Percentiles rank a stretch among this genome's conserved stretches.
Conservation (phyloP, 2,329 filamentous ascomycete species). For the Diaporthe sp. region DNA sequence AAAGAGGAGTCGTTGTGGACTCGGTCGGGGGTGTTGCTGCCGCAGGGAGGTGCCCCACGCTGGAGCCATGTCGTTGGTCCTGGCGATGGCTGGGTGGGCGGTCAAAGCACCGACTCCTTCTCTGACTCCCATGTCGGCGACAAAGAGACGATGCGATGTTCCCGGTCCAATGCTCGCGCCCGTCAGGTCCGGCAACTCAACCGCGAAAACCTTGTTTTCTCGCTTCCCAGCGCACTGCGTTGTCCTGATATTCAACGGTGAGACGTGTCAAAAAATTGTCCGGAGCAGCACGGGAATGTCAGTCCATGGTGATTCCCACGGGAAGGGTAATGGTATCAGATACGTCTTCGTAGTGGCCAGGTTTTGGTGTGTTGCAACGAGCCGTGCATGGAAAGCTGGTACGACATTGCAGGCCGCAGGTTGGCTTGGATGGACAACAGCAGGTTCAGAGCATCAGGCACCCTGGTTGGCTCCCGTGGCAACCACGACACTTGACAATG, state of each 20-base stretch:
- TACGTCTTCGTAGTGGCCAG: slow-evolving; percentile 34
- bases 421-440: slow-evolving; percentile 14
- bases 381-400: slow-evolving; percentile 36
- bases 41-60: slow-evolving; percentile 8
- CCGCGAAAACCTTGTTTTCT: not conserved
- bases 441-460: not conserved
- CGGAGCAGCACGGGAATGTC: slow-evolving; percentile 1
- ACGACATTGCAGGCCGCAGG: slow-evolving; percentile 37
- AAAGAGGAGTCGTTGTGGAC: slow-evolving; percentile 22
- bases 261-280: slow-evolving; percentile 36
- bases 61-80: not conserved
- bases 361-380: slow-evolving; percentile 36
- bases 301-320: slow-evolving; percentile 23
- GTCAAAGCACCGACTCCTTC: not conserved
- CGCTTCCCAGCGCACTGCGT: not conserved
- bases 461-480: not conserved
- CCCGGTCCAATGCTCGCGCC: not conserved
- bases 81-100: not conserved
- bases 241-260: slow-evolving; percentile 12
- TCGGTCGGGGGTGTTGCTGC: slow-evolving; percentile 2
- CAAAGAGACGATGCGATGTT: not conserved
- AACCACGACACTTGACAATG: not conserved
- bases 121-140: not conserved
- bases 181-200: not conserved
- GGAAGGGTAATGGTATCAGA: slow-evolving; percentile 36